Percentiles rank a stretch among this genome's conserved stretches.
Conservation (phyloP, 495 filamentous ascomycete genomes). For the Aspergillus bridgeri region DNA sequence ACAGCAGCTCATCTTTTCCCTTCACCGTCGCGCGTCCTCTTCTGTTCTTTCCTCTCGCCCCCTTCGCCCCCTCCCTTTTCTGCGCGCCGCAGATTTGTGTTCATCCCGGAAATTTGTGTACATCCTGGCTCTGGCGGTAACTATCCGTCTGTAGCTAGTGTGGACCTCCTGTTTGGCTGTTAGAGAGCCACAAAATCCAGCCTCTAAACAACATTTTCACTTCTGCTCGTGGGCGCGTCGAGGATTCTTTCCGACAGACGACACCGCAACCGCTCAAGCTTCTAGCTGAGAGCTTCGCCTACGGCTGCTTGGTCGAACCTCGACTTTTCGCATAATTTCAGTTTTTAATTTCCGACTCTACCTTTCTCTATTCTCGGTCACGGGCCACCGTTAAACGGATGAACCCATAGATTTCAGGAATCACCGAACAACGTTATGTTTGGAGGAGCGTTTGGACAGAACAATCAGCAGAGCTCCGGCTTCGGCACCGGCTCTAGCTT, state of each 20-base stretch:
- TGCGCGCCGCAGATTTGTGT: slow-evolving; percentile 21
- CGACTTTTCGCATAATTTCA: background rate
- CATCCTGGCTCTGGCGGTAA: slow-evolving; percentile 16
- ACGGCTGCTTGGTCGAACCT: background rate
- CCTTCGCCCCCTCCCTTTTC: slow-evolving; percentile 16
- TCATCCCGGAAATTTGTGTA: slow-evolving; percentile 7
- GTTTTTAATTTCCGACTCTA: background rate
- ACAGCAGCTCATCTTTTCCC: slow-evolving; percentile 15
- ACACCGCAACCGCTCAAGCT: background rate
- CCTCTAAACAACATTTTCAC: slow-evolving; percentile 16
- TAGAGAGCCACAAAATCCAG: background rate
- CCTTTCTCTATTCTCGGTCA: background rate
- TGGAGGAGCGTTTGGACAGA: slow-evolving; percentile 59
- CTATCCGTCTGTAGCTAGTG: slow-evolving; percentile 18
- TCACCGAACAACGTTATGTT: slow-evolving; percentile 42
- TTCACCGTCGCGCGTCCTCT: slow-evolving; percentile 21
- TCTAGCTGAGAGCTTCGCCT: slow-evolving; percentile 3
- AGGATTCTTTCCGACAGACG: slow-evolving; percentile 5
- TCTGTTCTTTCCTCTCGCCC: slow-evolving; percentile 29
- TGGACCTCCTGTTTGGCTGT: slow-evolving; percentile 6
- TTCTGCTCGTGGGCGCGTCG: slow-evolving; percentile 12
- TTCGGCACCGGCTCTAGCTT: slow-evolving; percentile 43
- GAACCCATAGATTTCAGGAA: slow-evolving; percentile 28
- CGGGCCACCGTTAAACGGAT: slow-evolving; percentile 27
- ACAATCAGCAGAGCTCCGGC: slow-evolving; percentile 53